phyloP scores from a whole-genome alignment of 805 yeast genomes.

The Jamesozyma jinghongensis region DNA sequence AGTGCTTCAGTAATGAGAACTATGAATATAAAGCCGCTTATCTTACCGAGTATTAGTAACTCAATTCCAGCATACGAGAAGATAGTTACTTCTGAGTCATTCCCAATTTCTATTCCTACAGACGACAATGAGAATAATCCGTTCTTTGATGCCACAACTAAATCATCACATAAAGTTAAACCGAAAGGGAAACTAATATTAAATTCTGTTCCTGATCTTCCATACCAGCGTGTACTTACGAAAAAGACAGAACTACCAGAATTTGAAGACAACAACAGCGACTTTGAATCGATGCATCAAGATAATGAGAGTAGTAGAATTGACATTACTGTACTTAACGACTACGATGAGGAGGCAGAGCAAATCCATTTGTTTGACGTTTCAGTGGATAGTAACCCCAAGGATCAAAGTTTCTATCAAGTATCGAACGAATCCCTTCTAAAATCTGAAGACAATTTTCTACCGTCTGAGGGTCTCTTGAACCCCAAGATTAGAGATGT shows the following conservation, averaged over 20 bases:
- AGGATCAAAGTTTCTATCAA: no score
- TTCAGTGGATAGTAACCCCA: not conserved
- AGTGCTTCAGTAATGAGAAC: slow-evolving; percentile 27
- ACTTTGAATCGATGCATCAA: slow-evolving; percentile 2
- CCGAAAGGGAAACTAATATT: slow-evolving; percentile 10
- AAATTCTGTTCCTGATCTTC: slow-evolving; percentile 14
- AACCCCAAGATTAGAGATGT: not conserved
- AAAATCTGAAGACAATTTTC: no score
- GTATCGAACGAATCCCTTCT: no score
- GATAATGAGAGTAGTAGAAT: slow-evolving; percentile 3
- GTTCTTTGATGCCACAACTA: slow-evolving; percentile 9
- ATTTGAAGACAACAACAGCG: slow-evolving; percentile 5
- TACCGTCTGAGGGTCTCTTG: no score
- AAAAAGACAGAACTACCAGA: not conserved
- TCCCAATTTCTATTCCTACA: no score
- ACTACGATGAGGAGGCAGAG: not conserved
- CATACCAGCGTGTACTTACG: slow-evolving; percentile 3
- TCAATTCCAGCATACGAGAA: slow-evolving; percentile 11
- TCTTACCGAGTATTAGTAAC: slow-evolving; percentile 17
- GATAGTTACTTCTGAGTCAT: no score
- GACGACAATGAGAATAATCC: slow-evolving; percentile 13
- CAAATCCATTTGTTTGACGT: not conserved
- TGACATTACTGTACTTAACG: not conserved
- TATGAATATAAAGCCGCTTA: slow-evolving; percentile 34
- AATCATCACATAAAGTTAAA: not conserved